Evolutionary conservation across 2,329 filamentous ascomycete genomes (phyloP).

Genomic region (Aspergillus latus): DNA sequence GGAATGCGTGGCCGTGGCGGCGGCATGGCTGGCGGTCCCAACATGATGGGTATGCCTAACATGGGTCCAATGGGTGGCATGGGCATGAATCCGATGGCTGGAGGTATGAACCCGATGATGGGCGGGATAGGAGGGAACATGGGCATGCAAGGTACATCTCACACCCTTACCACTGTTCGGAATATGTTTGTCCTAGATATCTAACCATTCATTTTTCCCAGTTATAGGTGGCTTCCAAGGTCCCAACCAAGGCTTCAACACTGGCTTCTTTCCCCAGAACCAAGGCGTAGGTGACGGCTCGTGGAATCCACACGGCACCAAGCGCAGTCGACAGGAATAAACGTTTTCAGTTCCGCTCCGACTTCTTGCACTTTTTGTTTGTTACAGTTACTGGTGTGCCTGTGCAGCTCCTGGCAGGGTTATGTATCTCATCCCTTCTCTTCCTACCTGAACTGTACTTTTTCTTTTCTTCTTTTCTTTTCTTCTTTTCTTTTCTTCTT

Average conservation of each 20-base stretch:
- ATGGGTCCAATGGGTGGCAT: constrained; percentile 55
- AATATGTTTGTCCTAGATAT: background rate
- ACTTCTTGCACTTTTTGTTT: constrained; percentile 7
- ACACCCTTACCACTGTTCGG: too few relatives aligned
- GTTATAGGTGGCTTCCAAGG: constrained; percentile 62
- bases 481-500: too few relatives aligned
- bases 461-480: background rate
- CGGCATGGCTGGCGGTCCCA: constrained; percentile 55
- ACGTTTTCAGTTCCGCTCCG: background rate
- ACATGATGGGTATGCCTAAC: constrained; percentile 54
- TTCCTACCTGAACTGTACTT: constrained; percentile 9
- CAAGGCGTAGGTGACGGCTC: constrained; percentile 57
- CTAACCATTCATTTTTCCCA: constrained; percentile 25
- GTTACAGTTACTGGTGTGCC: constrained; percentile 11
- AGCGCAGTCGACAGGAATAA: constrained; percentile 72
- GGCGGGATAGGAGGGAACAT: constrained; percentile 48
- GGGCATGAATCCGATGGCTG: constrained; percentile 55
- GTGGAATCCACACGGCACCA: constrained; percentile 80
- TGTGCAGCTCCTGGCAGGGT: constrained; percentile 10
- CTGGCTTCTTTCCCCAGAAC: constrained; percentile 65
- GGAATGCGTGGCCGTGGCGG: constrained; percentile 59
- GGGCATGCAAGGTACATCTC: constrained; percentile 50
- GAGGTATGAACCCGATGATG: constrained; percentile 61
- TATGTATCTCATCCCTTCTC: constrained; percentile 18
- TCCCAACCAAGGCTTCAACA: constrained; percentile 70